These are phyloP conservation scores for Fusarium nygamai DNA, from an alignment of 2,329 filamentous ascomycete species.

Conservation along the genomic window DNA sequence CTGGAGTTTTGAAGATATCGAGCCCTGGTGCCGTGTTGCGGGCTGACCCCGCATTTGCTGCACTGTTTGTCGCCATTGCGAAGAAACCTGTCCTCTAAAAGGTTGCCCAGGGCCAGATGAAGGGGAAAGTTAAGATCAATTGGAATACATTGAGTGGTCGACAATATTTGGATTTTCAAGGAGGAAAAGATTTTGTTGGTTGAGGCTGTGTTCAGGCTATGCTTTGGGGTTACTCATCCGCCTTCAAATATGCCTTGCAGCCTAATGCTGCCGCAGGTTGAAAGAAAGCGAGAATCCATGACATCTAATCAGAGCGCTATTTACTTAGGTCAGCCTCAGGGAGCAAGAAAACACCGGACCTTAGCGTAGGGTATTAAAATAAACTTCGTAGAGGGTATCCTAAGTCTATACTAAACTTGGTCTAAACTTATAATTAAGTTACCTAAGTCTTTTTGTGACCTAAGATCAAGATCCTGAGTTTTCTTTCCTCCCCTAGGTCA, in stretches of 20 bases:
- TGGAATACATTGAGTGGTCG: too few species aligned
- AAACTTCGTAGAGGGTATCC: too few species aligned
- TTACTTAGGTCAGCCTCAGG: neutral
- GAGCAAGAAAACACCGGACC: too few species aligned
- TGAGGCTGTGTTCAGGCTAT: neutral
- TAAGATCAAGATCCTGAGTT: too few species aligned
- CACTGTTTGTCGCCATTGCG: fast-evolving
- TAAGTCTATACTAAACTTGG: too few species aligned
- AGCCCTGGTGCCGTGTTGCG: fast-evolving
- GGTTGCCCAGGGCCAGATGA: too few species aligned
- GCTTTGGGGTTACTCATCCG: neutral
- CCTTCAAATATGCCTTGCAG: neutral
- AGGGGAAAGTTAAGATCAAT: too few species aligned
- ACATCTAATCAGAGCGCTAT: neutral
- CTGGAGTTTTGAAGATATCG: neutral
- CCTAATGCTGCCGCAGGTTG: neutral
- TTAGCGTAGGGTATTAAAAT: too few species aligned
- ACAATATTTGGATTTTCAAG: too few species aligned
- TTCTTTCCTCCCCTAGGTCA: neutral
- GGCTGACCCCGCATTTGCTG: fast-evolving
- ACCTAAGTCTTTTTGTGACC: too few species aligned
- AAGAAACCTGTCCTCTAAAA: fast-evolving
- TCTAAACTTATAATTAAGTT: too few species aligned
- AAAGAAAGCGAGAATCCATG: neutral
- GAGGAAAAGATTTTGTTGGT: neutral